Evolutionary conservation across 2,329 filamentous ascomycete species (phyloP).

Genomic region (Sclerotinia nivalis): DNA sequence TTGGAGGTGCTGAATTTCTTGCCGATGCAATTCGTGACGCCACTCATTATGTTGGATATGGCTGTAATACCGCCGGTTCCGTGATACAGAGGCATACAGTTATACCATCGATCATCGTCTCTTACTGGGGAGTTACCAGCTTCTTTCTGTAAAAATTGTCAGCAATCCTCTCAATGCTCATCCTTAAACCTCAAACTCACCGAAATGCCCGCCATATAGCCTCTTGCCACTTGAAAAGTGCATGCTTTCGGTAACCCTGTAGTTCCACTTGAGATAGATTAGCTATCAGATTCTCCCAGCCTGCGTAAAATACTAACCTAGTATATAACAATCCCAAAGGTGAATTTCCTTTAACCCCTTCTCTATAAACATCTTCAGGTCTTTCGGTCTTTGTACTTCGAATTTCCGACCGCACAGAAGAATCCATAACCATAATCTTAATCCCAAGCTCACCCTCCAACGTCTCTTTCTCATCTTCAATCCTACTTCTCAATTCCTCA

Average conservation of each 20-base stretch:
- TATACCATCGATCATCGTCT: slow-evolving; percentile 64
- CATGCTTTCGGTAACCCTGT: slow-evolving; percentile 76
- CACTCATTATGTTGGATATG: slow-evolving; percentile 41
- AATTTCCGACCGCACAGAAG: slow-evolving; percentile 50
- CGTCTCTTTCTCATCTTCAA: slow-evolving; percentile 58
- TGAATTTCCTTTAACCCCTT: slow-evolving; percentile 51
- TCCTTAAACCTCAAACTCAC: slow-evolving; percentile 23
- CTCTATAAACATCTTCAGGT: slow-evolving; percentile 57
- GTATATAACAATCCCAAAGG: slow-evolving; percentile 72
- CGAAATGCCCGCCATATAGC: slow-evolving; percentile 38
- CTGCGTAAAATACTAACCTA: slow-evolving; percentile 44
- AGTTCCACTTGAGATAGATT: slow-evolving; percentile 56
- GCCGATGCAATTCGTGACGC: slow-evolving; percentile 60
- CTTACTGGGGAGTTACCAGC: slow-evolving; percentile 17
- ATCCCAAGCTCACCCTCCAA: slow-evolving; percentile 52
- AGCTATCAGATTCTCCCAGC: not conserved
- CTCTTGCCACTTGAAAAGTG: slow-evolving; percentile 54
- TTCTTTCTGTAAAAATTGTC: not conserved
- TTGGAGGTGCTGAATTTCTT: slow-evolving; percentile 66
- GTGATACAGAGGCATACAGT: slow-evolving; percentile 51
- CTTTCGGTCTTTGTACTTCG: slow-evolving; percentile 50
- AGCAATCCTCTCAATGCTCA: not conserved
- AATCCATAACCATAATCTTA: slow-evolving; percentile 55
- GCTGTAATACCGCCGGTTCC: slow-evolving; percentile 46
- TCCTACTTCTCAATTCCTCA: slow-evolving; percentile 49